Conservation (phyloP, 192 early-diverging fungal species). For the Mortierella antarctica region DNA sequence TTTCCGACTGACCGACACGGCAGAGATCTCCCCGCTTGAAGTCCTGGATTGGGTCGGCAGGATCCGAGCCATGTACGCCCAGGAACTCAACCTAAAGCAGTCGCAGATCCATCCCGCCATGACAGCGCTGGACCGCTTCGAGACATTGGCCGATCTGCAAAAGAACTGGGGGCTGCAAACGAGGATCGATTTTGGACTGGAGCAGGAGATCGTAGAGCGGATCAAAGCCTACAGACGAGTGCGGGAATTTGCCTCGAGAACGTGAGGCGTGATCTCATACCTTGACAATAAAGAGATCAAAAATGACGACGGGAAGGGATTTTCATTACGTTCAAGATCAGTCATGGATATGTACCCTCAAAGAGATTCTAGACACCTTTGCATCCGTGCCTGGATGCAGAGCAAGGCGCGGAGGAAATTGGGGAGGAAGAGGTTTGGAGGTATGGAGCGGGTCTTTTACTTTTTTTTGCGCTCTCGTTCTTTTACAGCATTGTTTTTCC, state of each 20-base stretch:
- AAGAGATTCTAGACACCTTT: too few species aligned
- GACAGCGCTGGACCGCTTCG: constrained; percentile 30
- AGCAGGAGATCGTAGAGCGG: constrained; percentile 49
- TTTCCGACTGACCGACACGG: constrained; percentile 21
- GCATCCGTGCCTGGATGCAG: too few species aligned
- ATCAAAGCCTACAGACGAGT: constrained; percentile 49
- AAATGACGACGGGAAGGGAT: too few species aligned
- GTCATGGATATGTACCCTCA: too few species aligned
- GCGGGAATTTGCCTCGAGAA: constrained; percentile 36
- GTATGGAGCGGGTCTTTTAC: too few species aligned
- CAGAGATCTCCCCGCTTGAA: constrained; percentile 46
- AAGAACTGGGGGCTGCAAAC: constrained; percentile 38
- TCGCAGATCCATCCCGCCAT: constrained; percentile 35
- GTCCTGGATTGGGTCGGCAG: constrained; percentile 43
- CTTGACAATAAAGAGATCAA: not conserved
- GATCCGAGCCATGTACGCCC: constrained; percentile 42
- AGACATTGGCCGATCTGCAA: constrained; percentile 32
- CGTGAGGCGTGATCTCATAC: not conserved
- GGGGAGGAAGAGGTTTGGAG: too few species aligned
- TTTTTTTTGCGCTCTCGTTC: not conserved
- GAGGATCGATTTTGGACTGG: constrained; percentile 39
- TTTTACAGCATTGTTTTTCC: too few species aligned
- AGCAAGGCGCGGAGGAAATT: too few species aligned
- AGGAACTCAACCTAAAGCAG: constrained; percentile 38
- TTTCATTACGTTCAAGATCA: too few species aligned